Evolutionary conservation across 2,329 filamentous ascomycete species (phyloP), one percentile per base, ranked within the genome.

Genomic region (Trichoderma simmonsii): DNA sequence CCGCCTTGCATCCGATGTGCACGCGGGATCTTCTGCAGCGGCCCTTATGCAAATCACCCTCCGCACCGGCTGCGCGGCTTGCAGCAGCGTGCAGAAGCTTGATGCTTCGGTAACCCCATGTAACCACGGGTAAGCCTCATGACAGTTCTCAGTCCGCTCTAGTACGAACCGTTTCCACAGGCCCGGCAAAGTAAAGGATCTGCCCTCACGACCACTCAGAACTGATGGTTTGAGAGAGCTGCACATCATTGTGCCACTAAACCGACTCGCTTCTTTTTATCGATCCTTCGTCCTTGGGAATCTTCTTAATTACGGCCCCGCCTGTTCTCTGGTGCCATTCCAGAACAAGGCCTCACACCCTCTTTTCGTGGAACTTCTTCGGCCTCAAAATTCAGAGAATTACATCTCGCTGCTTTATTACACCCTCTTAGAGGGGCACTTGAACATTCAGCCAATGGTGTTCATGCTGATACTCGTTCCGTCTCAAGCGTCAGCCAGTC

Each of bases 41-140:
- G 67, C 67, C 57, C 67, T 70, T 70, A 70, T 70, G 67, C 67
- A 70, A 70, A 70, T 54, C 67, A 70, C 67, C 39, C 67, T 62
- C 67, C 39, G 39, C 39, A 15, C 66, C 56, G 56, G 56, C 66
- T 61, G 66, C 54, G 57, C 66, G 66, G 66, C 67, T 62, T 70
- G 67, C 67, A 70, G 67, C 56, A 70, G 67, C 67, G 48, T 70
- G 67, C 67, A 70, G 67, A 51, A 70, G 67, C 59, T 43, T 26
- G 67, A 54, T 70, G 28, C 39, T 36, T 62, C 32, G 66, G 57
- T 28, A 36, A 61, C 66, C 36, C 57, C 57, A 70, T 70, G 67
- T 62, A 70, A 70, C 67, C 67, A 62, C 30, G 14, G 67, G 67
- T n/a, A 62, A 70, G 57, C 57, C 67, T 70, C 67, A 70, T 70